phyloP scores from a whole-genome alignment of 2,329 filamentous ascomycete species.

The Fusarium sp. region DNA sequence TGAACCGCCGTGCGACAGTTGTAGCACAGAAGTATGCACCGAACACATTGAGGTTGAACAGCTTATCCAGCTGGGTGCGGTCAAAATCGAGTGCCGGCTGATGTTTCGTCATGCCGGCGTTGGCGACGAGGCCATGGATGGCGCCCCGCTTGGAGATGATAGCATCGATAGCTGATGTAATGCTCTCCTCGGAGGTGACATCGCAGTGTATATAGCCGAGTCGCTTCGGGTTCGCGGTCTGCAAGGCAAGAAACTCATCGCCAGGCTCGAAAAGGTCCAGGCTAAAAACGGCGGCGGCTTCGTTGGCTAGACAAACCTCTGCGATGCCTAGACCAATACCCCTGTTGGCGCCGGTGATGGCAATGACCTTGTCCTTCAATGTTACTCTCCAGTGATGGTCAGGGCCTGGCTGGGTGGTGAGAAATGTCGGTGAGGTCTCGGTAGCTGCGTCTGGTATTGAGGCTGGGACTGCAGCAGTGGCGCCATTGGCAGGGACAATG shows the following conservation, averaged over 20 bases:
- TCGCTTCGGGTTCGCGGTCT: background rate
- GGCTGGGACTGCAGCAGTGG: background rate
- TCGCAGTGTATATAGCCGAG: background rate
- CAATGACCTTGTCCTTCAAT: background rate
- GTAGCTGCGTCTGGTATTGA: background rate
- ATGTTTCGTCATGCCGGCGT: background rate
- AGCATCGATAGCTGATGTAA: background rate
- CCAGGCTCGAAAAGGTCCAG: background rate
- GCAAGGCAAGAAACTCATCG: background rate
- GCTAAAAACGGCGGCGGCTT: background rate
- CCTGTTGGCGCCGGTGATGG: background rate
- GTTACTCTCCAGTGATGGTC: background rate
- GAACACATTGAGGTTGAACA: background rate
- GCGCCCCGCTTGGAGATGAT: background rate
- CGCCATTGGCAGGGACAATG: background rate
- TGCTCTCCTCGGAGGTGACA: background rate
- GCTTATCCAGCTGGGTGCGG: background rate
- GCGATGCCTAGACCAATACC: background rate
- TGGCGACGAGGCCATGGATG: background rate
- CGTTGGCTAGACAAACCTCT: background rate
- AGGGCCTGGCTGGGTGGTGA: background rate
- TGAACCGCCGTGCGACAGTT: background rate
- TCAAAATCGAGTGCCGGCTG: background rate
- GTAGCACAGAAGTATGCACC: background rate
- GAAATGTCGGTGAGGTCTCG: background rate